Evolutionary conservation across 169 alveolate genomes (phyloP), one percentile per base, ranked within the genome.

Genomic region (Blepharisma undulans): DNA sequence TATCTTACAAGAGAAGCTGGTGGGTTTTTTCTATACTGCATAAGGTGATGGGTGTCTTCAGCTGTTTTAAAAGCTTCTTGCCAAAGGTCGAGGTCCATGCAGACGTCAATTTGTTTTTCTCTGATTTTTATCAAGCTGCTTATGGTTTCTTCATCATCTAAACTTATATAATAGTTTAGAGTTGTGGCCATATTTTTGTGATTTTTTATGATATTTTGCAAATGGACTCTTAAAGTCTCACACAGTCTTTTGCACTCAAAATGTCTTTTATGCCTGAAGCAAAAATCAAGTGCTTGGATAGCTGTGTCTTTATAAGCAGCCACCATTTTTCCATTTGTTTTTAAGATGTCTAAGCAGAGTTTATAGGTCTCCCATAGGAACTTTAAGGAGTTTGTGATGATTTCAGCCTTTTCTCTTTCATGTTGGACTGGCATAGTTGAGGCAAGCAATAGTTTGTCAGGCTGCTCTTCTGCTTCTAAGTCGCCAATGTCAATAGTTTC

Each of bases 341-440:
- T 95, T 87, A 98, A 96, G 71, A 98, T 97, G 90, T 99, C 99
- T 79, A 99, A 95, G 86, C 98, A 95, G 95, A 98, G 98, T 92
- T 98, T 98, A 94, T 98, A 99, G 12, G 98, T 97, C 79, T 99
- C 99, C 99, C 99, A 97, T 76, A 97, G 95, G 93, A 98, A 98
- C 89, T 98, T 96, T 90, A 96, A 97, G 36, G 97, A 88, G 12
- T 87, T 91, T 36, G 89, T 90, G 29, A 91, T 76, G 27, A 76
- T 84, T 87, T 95, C 95, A 90, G 93, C 92, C 12, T 93, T 92
- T 71, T 93, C 91, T 18, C 85, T 71, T 79, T 88, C 84, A 14
- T 94, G 93, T 5, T 79, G 78, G 60, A 91, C 25, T 25, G 71
- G 71, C 60, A 25, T 79, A 7, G 76, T 29, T 14, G 59, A 93